phyloP scores from a whole-genome alignment of 1,284 basidiomycete genomes.

The Spongiforma sp. region DNA sequence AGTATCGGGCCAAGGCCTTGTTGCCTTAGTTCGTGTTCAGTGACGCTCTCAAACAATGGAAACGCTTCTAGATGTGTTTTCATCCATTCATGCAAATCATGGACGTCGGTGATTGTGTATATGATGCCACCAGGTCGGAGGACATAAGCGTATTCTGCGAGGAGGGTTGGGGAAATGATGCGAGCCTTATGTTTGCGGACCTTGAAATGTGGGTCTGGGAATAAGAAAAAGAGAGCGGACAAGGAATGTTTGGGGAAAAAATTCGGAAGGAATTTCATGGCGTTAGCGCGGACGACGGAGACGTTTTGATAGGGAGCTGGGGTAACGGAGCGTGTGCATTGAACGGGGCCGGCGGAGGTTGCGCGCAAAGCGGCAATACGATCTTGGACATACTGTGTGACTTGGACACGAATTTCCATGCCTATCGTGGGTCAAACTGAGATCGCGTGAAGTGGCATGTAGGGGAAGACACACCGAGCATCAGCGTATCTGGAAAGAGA shows the following conservation, averaged over 20 bases:
- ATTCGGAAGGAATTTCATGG: conserved; percentile 99
- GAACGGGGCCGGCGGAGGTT: conserved; percentile 44
- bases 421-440: conserved; percentile 52
- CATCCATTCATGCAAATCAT: conserved; percentile 97
- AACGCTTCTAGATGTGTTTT: conserved; percentile 84
- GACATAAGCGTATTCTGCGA: conserved; percentile 95
- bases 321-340: conserved; percentile 27
- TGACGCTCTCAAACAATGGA: conserved; percentile 86
- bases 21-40: conserved; percentile 73
- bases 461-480: conserved; percentile 76
- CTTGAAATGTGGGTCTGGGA: conserved; percentile 99
- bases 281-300: conserved; percentile 94
- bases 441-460: neutral
- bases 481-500: conserved; percentile 89
- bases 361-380: conserved; percentile 88
- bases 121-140: conserved; percentile 91
- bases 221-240: conserved; percentile 96
- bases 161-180: conserved; percentile 93
- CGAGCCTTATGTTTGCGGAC: conserved; percentile 98
- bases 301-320: conserved; percentile 83
- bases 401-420: conserved; percentile 97
- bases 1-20: conserved; percentile 78
- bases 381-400: conserved; percentile 96
- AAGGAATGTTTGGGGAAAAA: conserved; percentile 94
- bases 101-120: conserved; percentile 98